Base-by-base conservation (phyloP, 805 yeast genomes). In the Metschnikowia hibisci region DNA sequence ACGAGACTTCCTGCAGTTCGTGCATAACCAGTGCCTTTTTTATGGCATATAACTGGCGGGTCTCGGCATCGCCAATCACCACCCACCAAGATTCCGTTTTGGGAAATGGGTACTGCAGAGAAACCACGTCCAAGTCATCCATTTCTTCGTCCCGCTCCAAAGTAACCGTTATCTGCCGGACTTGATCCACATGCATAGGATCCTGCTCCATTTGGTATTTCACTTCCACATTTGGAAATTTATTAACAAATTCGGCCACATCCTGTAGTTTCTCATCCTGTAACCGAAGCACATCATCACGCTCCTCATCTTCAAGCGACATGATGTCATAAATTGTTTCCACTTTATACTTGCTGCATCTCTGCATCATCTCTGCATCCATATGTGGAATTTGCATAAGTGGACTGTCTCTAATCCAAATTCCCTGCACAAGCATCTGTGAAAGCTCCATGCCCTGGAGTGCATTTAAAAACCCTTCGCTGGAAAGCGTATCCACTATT, bases 231-330 rank as follows among this genome's bases (percentile, higher is more conserved):
- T 85, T 86, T 11, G 99, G 99, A 61, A 85, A 93, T 48, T 76
- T 79, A 63, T 93, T 93, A 42, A 89, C 95, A 69, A 91, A 93
- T 13, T 79, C 79, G 0, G 97, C 97, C 39, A 91, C 89, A 18
- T 71, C 73, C 31, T 73, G 68, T 53, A 90, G 64, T 2, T 59
- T 60, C 2, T 76, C 78, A 11, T 57, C 60, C 9, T 69, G 63
- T 48, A 82, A 64, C 15, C 77, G 79, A 46, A 91, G 66, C 1
- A 90, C 65, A 11, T 73, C 72, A 41, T 77, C 81, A 42, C 91
- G 68, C 44, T 60, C 87, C 43, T 88, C 84, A 62, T 91, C 95
- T 44, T 87, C 95, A 65, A 88, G 60, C 1, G 80, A 68, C 83
- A 76, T 84, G 28, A 91, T 73, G 64, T 90, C 97, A 54, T 80